Evolutionary conservation across 495 filamentous ascomycete species (phyloP), one percentile per base, ranked within the genome.

Genomic region (Tuber melanosporum): DNA sequence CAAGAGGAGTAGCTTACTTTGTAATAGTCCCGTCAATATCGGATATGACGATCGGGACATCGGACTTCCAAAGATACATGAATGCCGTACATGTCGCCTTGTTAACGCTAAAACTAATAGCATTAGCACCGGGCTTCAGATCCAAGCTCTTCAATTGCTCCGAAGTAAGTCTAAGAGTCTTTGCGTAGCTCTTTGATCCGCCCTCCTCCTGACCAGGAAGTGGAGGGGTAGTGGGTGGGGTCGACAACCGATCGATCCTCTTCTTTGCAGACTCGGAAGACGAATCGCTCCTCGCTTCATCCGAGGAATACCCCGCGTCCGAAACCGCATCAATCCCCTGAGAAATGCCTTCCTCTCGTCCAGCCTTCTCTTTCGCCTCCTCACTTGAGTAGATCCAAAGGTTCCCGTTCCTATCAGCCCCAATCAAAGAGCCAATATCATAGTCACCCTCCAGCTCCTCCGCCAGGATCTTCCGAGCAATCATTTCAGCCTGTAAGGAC

Each of bases 11-110:
- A 66, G 77, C 87, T 85, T 82, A 90, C 86, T 98, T 99, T 71
- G 95, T 99, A 80, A 99, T 99, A 36, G 95, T 99, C 39, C 95
- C 95, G 86, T 99, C 95, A 80, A 99, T 97, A 85, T 99, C 95
- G 19, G 94, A 98, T 78, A 99, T 97, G 41, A 99, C 95, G 72
- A 98, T 94, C 0, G 95, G 96, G 0, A 90, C 91, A 79, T 95
- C 92, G 76, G 94, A 89, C 79, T 88, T 91, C 95, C 95, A 98
- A 74, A 95, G 88, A 80, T 92, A 99, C 92, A 99, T 97, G 78
- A 87, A 91, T 2, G 94, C 96, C 47, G 90, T 89, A 85, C 96
- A 98, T 0, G 92, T 97, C 1, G 96, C 94, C 76, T 92, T 88
- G 84, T 98, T 98, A 70, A 99, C 95, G 45, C 91, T 97, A 84